These are phyloP conservation scores for Erucastrum elatum DNA, from an alignment of 345 rosid species.

Conservation along the genomic window DNA sequence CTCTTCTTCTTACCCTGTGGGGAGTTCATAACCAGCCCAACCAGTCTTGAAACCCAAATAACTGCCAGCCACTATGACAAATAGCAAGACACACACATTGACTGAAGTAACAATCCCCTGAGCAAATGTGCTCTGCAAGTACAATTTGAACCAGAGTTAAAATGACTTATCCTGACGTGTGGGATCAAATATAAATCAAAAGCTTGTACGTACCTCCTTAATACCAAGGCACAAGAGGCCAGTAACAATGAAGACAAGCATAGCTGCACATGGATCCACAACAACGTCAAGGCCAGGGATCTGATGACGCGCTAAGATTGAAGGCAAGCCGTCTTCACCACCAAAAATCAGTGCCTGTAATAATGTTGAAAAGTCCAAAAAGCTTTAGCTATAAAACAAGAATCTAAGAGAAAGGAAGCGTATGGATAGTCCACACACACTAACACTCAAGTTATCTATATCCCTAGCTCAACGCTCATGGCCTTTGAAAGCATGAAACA, in stretches of 20 bases:
- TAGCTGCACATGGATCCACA: conserved; percentile 92
- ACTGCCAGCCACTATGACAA: conserved; percentile 80
- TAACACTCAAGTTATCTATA: too few relatives aligned
- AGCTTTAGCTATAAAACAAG: too few relatives aligned
- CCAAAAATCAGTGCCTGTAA: conserved; percentile 87
- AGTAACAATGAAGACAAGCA: conserved; percentile 72
- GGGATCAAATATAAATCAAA: neutral
- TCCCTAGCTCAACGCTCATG: too few relatives aligned
- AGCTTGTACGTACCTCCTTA: conserved; percentile 67
- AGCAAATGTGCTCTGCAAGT: conserved; percentile 78
- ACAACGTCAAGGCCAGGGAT: conserved; percentile 82
- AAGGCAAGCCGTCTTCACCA: conserved; percentile 73
- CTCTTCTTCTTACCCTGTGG: conserved; percentile 67
- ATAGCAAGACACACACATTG: conserved; percentile 79
- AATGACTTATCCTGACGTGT: neutral
- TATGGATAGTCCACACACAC: too few relatives aligned
- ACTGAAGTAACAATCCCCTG: conserved; percentile 77
- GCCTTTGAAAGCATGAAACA: too few relatives aligned
- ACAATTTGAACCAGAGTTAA: neutral
- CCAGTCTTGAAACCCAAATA: conserved; percentile 90
- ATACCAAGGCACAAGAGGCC: conserved; percentile 94
- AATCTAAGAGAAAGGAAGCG: too few relatives aligned
- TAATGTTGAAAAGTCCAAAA: too few relatives aligned
- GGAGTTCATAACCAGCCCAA: conserved; percentile 90
- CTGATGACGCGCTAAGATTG: conserved; percentile 70